Conservation (phyloP, 2,329 filamentous ascomycete genomes). For the Hypoxylon sp. region DNA sequence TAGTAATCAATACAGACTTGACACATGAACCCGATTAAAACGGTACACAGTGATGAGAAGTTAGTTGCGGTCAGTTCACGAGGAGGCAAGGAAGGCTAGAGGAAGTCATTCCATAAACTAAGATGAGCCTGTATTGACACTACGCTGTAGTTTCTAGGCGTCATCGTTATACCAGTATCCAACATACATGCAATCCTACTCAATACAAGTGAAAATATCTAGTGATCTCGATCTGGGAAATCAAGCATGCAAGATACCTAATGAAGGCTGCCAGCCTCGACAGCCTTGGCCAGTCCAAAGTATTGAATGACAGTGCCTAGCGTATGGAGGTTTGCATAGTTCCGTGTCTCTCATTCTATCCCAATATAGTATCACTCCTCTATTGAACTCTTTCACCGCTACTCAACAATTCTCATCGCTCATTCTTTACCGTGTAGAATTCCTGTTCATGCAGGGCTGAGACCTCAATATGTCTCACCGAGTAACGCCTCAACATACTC, state of each 20-base stretch:
- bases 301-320: neutral
- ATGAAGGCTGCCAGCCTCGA: too few relatives aligned
- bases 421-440: neutral
- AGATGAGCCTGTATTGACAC: slow-evolving; percentile 11
- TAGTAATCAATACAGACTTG: slow-evolving; percentile 67
- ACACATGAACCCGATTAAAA: slow-evolving; percentile 33
- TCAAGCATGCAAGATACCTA: too few relatives aligned
- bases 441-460: neutral
- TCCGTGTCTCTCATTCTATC: neutral
- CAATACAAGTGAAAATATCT: neutral
- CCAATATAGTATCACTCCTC: neutral
- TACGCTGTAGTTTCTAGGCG: slow-evolving; percentile 19
- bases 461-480: neutral
- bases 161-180: slow-evolving; percentile 38
- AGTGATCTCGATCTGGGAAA: too few relatives aligned
- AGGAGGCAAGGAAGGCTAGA: neutral
- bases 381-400: neutral
- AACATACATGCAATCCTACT: slow-evolving; percentile 4
- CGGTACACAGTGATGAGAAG: neutral
- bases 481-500: slow-evolving; percentile 1
- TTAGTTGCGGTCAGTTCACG: neutral
- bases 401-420: neutral
- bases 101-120: neutral
- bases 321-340: neutral
- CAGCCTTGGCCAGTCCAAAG: too few relatives aligned